A percentile compares a stretch with the other conserved stretches of the same genome.
These are phyloP conservation scores for Hortiboletus flavorubellus DNA, from an alignment of 768 basidiomycete genomes.

Conservation along the genomic window DNA sequence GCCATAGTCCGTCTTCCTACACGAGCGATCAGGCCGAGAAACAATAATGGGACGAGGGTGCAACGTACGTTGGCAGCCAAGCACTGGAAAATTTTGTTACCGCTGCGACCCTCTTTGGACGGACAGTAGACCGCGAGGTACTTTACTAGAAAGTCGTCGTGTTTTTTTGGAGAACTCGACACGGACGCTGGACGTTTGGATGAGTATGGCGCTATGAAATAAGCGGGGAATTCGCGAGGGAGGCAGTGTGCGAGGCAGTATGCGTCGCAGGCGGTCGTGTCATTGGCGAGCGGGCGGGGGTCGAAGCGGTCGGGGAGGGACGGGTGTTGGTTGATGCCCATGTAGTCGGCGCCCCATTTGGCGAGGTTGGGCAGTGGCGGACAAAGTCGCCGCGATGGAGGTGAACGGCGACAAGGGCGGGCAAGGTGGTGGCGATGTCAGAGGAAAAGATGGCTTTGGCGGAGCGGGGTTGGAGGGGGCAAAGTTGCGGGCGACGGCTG, in stretches of 20 bases:
- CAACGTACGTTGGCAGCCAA: conserved; percentile 46
- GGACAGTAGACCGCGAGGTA: conserved; percentile 52
- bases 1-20: conserved; percentile 44
- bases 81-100: conserved; percentile 41
- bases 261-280: not conserved
- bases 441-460: conserved; percentile 20
- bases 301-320: conserved; percentile 41
- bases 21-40: not conserved
- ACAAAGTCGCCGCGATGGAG: conserved; percentile 58
- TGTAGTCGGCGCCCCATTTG: conserved; percentile 41
- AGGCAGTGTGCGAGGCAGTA: conserved; percentile 34
- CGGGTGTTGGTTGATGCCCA: conserved; percentile 49
- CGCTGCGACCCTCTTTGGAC: conserved; percentile 38
- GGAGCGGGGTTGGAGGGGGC: conserved; percentile 35
- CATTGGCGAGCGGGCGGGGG: conserved; percentile 11
- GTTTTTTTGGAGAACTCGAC: conserved; percentile 34
- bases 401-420: conserved; percentile 52
- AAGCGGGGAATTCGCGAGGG: conserved; percentile 28
- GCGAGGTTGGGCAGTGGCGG: conserved; percentile 53
- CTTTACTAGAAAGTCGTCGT: conserved; percentile 42
- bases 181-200: conserved; percentile 16
- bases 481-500: conserved; percentile 49
- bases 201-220: not conserved
- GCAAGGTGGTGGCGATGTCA: conserved; percentile 28
- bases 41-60: not conserved